Evolutionary conservation across 1,284 basidiomycete genomes (phyloP).

Genomic region (Chalciporus piperatoides): DNA sequence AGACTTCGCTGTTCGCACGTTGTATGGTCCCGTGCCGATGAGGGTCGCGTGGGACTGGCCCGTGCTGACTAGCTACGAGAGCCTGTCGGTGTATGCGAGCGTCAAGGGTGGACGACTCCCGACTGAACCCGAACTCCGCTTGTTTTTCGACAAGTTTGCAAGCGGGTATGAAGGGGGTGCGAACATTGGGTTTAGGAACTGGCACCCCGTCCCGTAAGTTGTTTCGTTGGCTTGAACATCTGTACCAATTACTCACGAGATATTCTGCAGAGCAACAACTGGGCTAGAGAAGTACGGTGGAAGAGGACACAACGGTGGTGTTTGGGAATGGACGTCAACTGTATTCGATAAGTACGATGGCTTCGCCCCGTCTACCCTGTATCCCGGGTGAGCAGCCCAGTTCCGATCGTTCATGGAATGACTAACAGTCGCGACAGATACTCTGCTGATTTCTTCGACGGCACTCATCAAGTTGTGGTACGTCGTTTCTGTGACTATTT

Average conservation of each 20-base stretch:
- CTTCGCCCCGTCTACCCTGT: slow-evolving; percentile 71
- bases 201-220: slow-evolving; percentile 88
- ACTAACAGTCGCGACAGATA: slow-evolving; percentile 45
- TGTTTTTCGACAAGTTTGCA: slow-evolving; percentile 71
- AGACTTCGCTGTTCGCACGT: slow-evolving; percentile 66
- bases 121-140: slow-evolving; percentile 82
- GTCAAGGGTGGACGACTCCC: slow-evolving; percentile 90
- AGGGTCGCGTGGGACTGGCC: slow-evolving; percentile 83
- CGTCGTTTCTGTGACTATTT: slow-evolving; percentile 27
- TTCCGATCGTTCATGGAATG: neutral
- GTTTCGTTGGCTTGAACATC: neutral
- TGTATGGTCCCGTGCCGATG: slow-evolving; percentile 85
- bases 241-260: slow-evolving; percentile 1
- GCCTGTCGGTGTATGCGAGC: slow-evolving; percentile 75
- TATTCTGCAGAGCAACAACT: slow-evolving; percentile 53
- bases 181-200: slow-evolving; percentile 87
- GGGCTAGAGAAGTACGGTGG: slow-evolving; percentile 46
- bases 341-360: slow-evolving; percentile 70
- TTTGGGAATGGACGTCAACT: slow-evolving; percentile 99
- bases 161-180: slow-evolving; percentile 69
- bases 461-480: slow-evolving; percentile 80
- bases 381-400: slow-evolving; percentile 62
- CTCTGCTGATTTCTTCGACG: slow-evolving; percentile 87
- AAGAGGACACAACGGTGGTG: slow-evolving; percentile 84
- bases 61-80: slow-evolving; percentile 75